Evolutionary conservation across 352 stramenopile species (phyloP).

Genomic region (Phytophthora crassamura): DNA sequence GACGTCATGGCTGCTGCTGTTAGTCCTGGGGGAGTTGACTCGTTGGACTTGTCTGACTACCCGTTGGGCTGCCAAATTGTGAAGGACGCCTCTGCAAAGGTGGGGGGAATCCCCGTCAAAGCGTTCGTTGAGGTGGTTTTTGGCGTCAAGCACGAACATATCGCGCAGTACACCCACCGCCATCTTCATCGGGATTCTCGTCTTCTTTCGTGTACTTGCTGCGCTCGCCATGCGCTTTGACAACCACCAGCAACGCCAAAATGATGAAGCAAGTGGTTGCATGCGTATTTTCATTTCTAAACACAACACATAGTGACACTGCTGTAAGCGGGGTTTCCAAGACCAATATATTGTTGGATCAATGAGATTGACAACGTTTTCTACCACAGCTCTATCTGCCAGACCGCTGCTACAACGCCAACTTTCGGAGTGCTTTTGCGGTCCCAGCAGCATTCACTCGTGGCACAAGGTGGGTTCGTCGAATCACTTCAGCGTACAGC

Average conservation of each 20-base stretch:
- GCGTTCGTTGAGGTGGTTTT: slow-evolving; percentile 36
- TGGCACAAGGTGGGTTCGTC: slow-evolving; percentile 38
- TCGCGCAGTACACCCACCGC: slow-evolving; percentile 29
- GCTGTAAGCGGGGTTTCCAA: no score
- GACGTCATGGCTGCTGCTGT: slow-evolving; percentile 8
- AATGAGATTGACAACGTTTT: no score
- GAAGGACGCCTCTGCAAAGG: slow-evolving; percentile 21
- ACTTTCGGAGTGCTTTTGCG: slow-evolving; percentile 16
- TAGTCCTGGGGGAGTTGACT: slow-evolving; percentile 2
- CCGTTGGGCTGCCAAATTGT: slow-evolving; percentile 34
- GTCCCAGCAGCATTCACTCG: slow-evolving; percentile 23
- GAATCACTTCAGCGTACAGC: slow-evolving; percentile 61
- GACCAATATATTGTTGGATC: no score
- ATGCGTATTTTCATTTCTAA: no score
- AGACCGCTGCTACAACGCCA: slow-evolving; percentile 19
- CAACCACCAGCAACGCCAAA: slow-evolving; percentile 38
- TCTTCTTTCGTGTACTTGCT: slow-evolving; percentile 39
- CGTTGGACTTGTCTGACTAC: slow-evolving; percentile 8
- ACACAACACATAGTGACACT: no score
- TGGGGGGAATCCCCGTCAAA: slow-evolving; percentile 30
- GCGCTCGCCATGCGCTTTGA: slow-evolving; percentile 41
- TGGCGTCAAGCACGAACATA: slow-evolving; percentile 43
- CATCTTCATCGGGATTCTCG: slow-evolving; percentile 31
- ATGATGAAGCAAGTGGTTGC: no score
- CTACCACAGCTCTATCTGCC: background rate